Conservation (phyloP, 1,284 basidiomycete genomes). For the Irpex lacteus region DNA sequence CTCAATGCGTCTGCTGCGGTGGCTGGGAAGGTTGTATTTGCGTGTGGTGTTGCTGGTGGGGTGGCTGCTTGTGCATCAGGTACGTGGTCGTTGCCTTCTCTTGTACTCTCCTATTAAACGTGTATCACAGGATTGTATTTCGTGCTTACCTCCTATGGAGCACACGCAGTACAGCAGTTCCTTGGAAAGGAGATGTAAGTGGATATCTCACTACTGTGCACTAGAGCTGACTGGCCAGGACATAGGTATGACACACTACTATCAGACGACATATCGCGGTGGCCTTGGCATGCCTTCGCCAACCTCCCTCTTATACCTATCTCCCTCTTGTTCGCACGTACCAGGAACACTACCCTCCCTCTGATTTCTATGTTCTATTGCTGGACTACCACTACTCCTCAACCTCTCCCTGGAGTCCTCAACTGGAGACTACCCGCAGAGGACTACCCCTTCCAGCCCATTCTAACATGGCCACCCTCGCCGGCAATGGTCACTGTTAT, state of each 20-base stretch:
- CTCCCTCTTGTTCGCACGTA: slow-evolving; percentile 53
- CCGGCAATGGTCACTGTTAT: slow-evolving; percentile 54
- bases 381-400: slow-evolving; percentile 54
- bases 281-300: slow-evolving; percentile 70
- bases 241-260: slow-evolving; percentile 56
- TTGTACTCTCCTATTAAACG: not conserved
- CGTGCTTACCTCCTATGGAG: slow-evolving; percentile 64
- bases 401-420: slow-evolving; percentile 26
- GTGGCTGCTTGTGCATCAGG: slow-evolving; percentile 41
- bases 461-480: slow-evolving; percentile 59
- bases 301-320: slow-evolving; percentile 66
- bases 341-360: slow-evolving; percentile 46
- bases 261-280: slow-evolving; percentile 60
- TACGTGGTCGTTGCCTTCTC: slow-evolving; percentile 21
- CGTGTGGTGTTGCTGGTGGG: slow-evolving; percentile 43
- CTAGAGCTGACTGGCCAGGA: not conserved
- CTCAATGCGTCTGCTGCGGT: slow-evolving; percentile 47
- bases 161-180: slow-evolving; percentile 67
- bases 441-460: slow-evolving; percentile 16
- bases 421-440: slow-evolving; percentile 2
- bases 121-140: slow-evolving; percentile 58
- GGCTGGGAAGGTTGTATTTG: slow-evolving; percentile 48
- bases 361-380: slow-evolving; percentile 58
- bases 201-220: not conserved
- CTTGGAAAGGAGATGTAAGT: slow-evolving; percentile 61